A percentile compares a stretch with the other conserved stretches of the same genome.
These are phyloP conservation scores for Ogataea ramenticola DNA, from an alignment of 805 yeast genomes.

Conservation along the genomic window DNA sequence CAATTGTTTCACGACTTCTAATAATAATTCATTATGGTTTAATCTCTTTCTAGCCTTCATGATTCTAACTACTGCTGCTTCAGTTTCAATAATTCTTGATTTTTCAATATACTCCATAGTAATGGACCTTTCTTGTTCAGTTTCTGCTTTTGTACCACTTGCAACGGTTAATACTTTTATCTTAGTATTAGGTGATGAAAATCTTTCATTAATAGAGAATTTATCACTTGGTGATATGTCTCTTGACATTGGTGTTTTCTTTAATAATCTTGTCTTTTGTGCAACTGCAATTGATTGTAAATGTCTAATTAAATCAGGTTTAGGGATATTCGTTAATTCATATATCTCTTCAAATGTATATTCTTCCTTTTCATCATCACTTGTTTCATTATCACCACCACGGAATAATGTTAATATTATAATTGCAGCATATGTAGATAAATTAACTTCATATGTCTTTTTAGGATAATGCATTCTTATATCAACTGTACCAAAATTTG, in stretches of 20 bases:
- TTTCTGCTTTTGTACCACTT: slow-evolving; percentile 36
- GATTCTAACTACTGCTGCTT: slow-evolving; percentile 83
- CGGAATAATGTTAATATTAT: slow-evolving; percentile 63
- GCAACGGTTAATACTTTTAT: slow-evolving; percentile 72
- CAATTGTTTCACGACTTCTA: slow-evolving; percentile 55
- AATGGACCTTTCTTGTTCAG: slow-evolving; percentile 43
- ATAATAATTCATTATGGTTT: slow-evolving; percentile 59
- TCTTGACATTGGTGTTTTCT: slow-evolving; percentile 68
- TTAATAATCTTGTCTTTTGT: slow-evolving; percentile 67
- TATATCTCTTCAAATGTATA: slow-evolving; percentile 57
- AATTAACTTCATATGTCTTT: slow-evolving; percentile 66
- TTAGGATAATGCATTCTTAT: slow-evolving; percentile 62
- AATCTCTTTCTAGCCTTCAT: slow-evolving; percentile 68
- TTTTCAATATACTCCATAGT: slow-evolving; percentile 53
- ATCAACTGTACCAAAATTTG: slow-evolving; percentile 78
- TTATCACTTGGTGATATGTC: slow-evolving; percentile 57
- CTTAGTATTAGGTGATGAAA: slow-evolving; percentile 59
- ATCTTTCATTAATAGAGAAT: slow-evolving; percentile 61
- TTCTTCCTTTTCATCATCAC: slow-evolving; percentile 17
- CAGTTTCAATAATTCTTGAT: slow-evolving; percentile 61
- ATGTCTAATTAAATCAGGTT: slow-evolving; percentile 64
- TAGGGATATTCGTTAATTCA: slow-evolving; percentile 65
- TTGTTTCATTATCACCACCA: slow-evolving; percentile 23
- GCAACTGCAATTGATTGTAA: slow-evolving; percentile 81
- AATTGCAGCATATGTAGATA: slow-evolving; percentile 77